These are phyloP conservation scores for Skeletonema potamos DNA, from an alignment of 108 stramenopile genomes.

Conservation along the genomic window DNA sequence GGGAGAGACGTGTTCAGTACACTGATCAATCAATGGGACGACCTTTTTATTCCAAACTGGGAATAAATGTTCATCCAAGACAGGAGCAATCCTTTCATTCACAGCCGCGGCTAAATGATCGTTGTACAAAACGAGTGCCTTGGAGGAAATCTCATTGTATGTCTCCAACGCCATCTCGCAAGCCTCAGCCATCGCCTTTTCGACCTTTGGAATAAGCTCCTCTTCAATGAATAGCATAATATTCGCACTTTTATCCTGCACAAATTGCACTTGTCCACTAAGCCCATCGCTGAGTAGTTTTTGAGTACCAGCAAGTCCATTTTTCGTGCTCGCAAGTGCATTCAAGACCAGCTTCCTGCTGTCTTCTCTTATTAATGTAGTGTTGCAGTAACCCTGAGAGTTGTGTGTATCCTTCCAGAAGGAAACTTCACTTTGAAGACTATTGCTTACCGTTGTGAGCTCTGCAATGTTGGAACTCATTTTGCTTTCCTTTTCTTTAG, in stretches of 20 bases:
- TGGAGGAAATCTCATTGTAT: not conserved
- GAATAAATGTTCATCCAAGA: conserved; percentile 28
- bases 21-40: conserved; percentile 7
- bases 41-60: conserved; percentile 40
- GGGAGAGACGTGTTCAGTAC: conserved; percentile 23
- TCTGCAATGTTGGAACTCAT: conserved; percentile 17
- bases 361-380: conserved; percentile 34
- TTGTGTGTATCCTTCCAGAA: conserved; percentile 40
- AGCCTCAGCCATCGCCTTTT: conserved; percentile 7
- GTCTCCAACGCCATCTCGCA: not conserved
- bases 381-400: conserved; percentile 42
- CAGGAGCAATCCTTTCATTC: conserved; percentile 18
- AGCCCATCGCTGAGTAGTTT: conserved; percentile 12
- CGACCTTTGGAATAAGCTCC: conserved; percentile 8
- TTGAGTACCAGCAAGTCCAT: conserved; percentile 14
- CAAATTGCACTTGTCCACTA: not conserved
- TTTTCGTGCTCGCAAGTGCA: conserved; percentile 14
- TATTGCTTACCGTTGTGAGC: not conserved
- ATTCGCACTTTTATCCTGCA: conserved; percentile 8
- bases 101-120: conserved; percentile 20
- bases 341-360: conserved; percentile 19
- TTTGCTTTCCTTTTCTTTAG: conserved; percentile 2
- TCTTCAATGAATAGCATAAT: conserved; percentile 12
- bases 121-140: conserved; percentile 25
- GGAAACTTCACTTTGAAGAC: conserved; percentile 34